Percentiles rank a stretch among this genome's conserved stretches.
phyloP scores from a whole-genome alignment of 148 eudicot species.

The Arctostaphylos glauca region DNA sequence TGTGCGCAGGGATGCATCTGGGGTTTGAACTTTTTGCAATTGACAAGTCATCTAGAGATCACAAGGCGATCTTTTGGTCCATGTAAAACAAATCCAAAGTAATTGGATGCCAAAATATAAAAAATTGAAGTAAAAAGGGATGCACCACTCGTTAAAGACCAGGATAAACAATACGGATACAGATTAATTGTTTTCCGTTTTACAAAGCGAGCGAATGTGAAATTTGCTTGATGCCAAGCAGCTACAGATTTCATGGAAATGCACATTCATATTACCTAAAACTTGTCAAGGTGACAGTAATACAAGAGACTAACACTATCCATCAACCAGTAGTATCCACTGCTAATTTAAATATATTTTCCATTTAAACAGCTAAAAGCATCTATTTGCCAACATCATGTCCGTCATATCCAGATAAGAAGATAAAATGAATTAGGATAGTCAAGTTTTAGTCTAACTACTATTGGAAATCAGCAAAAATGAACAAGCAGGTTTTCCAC shows the following conservation, averaged over 20 bases:
- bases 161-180: background rate
- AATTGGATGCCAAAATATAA: background rate
- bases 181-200: background rate
- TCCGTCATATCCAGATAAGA: background rate
- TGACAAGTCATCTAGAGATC: slow-evolving; percentile 3
- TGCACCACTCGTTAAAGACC: background rate
- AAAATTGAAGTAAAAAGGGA: background rate
- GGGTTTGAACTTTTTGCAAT: background rate
- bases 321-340: background rate
- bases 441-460: background rate
- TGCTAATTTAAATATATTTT: background rate
- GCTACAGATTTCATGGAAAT: background rate
- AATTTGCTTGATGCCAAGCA: background rate
- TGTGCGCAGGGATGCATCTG: background rate
- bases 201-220: background rate
- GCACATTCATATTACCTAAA: background rate
- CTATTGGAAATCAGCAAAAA: background rate
- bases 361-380: slow-evolving; percentile 6
- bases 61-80: background rate
- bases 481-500: background rate
- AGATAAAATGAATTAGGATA: background rate
- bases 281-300: background rate
- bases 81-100: background rate
- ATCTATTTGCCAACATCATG: background rate
- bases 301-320: background rate